phyloP scores from a whole-genome alignment of 495 filamentous ascomycete genomes.

The Penicillium bovifimosum region DNA sequence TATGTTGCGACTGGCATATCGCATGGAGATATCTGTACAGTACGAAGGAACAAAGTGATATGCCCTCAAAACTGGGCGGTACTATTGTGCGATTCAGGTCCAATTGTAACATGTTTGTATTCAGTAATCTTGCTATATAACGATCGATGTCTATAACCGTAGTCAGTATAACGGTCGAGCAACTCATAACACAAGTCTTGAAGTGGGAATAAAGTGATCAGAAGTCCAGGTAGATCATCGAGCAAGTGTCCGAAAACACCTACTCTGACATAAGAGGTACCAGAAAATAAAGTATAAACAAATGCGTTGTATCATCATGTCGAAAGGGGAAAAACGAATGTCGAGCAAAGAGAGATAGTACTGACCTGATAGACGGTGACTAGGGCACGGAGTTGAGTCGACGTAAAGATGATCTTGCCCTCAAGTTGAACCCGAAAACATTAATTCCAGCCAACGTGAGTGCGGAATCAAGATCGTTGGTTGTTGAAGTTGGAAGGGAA shows the following conservation, averaged over 20 bases:
- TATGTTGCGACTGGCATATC: not conserved
- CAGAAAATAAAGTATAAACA: constrained; percentile 49
- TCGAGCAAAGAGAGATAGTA: constrained; percentile 8
- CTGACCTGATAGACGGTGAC: constrained; percentile 24
- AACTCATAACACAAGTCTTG: constrained; percentile 5
- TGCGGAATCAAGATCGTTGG: not conserved
- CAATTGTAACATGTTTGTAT: not conserved
- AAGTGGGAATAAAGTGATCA: constrained; percentile 32
- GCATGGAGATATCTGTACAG: not conserved
- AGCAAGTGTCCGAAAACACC: constrained; percentile 37
- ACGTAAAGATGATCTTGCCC: not conserved
- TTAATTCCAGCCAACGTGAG: not conserved
- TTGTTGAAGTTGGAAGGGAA: constrained; percentile 6
- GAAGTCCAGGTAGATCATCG: constrained; percentile 62
- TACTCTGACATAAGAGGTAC: constrained; percentile 60
- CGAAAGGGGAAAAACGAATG: constrained; percentile 4
- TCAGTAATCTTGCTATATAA: not conserved
- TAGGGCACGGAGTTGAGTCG: not conserved
- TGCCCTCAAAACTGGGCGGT: not conserved
- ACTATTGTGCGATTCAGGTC: not conserved
- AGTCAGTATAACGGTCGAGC: constrained; percentile 22
- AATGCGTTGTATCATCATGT: constrained; percentile 44
- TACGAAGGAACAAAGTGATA: not conserved
- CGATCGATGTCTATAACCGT: constrained; percentile 3
- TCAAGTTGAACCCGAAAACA: not conserved